Base-by-base conservation (phyloP, 2,329 filamentous ascomycete genomes). In the Trichoderma citrinoviride region DNA sequence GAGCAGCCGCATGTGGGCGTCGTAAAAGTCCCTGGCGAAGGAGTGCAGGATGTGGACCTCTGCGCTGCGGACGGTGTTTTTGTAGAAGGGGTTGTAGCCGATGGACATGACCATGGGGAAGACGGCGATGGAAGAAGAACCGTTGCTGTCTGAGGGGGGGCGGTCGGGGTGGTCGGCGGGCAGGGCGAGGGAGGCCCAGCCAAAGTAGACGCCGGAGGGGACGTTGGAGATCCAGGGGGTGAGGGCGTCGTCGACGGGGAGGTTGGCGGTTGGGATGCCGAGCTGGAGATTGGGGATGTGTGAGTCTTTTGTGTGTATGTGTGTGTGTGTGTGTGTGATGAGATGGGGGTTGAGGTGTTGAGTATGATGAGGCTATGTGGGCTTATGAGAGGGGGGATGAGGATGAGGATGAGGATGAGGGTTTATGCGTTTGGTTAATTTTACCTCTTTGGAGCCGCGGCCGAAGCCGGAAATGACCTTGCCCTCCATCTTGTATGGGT, bases 71-170 rank as follows among this genome's bases (percentile, higher is more conserved):
- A 91, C 87, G 5, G 85, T 88, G 82, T 99, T 98, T 76, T 93
- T 93, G 84, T 97, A 99, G 79, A 93, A 98, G 0, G 95, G 95
- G 78, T 98, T 99, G 85, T 93, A 98, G 50, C 95, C 95, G 70
- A 97, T 94, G 67, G 88, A 92, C 89, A 97, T 91, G 69, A 96
- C 93, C 85, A 96, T 95, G 1, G 92, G 92, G 77, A 89, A 92
- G 64, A 95, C 81, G 65, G 69, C 54, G 62, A 53, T 46, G 70
- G 68, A 60, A 17, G 68, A 61, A 15, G 66, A 41, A 21, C 61
- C 44, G 25, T n/a, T n/a, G n/a, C n/a, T n/a, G n/a, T n/a, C n/a
- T n/a, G 65, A 47, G n/a, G 64, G 40, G 14, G 67, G 67, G 53
- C 69, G 71, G 70, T 84, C 77, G 0, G 84, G 80, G 71, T 85